Percentiles rank a stretch among this genome's conserved stretches.
Evolutionary conservation across 1,284 basidiomycete species (phyloP).

Genomic region (Papiliotrema fonsecae): DNA sequence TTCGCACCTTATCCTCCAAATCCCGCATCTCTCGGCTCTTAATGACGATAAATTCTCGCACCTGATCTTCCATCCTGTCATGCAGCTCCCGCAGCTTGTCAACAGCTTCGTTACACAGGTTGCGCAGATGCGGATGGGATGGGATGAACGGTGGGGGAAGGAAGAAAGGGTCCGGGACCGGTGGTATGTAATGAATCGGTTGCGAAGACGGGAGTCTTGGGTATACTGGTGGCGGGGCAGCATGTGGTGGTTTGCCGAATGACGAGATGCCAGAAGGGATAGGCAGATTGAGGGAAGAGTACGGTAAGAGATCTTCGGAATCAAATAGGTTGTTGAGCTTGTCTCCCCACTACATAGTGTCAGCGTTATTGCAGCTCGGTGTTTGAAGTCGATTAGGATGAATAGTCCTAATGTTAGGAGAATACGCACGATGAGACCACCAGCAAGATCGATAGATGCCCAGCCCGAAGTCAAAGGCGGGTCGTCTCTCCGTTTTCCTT

Average conservation of each 20-base stretch:
- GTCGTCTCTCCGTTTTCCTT: conserved; percentile 12
- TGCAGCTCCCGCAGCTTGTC: conserved; percentile 26
- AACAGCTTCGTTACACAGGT: conserved; percentile 36
- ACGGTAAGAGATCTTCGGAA: neutral
- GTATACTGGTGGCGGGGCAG: conserved; percentile 10
- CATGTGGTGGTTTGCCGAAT: conserved; percentile 27
- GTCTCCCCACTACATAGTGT: too few species aligned
- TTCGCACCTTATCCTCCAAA: conserved; percentile 37
- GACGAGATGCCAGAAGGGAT: conserved; percentile 12
- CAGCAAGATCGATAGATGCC: conserved; percentile 25
- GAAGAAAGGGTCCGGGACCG: conserved; percentile 47
- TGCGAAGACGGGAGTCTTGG: neutral
- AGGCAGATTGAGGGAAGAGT: neutral
- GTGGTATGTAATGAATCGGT: conserved; percentile 18
- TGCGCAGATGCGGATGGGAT: conserved; percentile 42
- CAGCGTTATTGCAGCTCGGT: conserved; percentile 14
- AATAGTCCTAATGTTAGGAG: neutral
- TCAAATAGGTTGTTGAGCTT: conserved; percentile 11
- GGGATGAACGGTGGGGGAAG: conserved; percentile 50
- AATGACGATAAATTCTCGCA: conserved; percentile 27
- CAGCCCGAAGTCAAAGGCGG: conserved; percentile 19
- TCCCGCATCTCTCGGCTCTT: conserved; percentile 33
- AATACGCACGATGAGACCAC: conserved; percentile 31
- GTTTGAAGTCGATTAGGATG: neutral
- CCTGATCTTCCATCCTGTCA: conserved; percentile 32